A percentile compares a stretch with the other conserved stretches of the same genome.
Evolutionary conservation across 202 grass and related monocot species (phyloP).

Genomic region (Zizania palustris): DNA sequence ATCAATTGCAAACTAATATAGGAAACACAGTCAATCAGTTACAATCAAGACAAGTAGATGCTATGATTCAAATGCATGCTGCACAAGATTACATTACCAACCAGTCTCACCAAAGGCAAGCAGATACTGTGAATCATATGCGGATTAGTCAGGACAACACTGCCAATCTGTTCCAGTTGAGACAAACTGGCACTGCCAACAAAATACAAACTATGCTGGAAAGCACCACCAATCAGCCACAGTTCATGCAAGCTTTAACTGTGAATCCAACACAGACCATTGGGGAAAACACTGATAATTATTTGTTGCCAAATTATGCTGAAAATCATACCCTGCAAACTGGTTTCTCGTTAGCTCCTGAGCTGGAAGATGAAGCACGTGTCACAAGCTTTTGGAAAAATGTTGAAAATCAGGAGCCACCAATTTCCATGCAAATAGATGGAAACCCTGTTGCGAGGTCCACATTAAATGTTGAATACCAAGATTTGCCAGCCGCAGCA

Average conservation of each 20-base stretch:
- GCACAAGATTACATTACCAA: conserved; percentile 23
- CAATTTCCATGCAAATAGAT: conserved; percentile 33
- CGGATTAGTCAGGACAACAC: conserved; percentile 8
- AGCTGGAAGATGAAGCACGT: conserved; percentile 30
- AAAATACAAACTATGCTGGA: conserved; percentile 22
- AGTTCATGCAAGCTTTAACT: conserved; percentile 24
- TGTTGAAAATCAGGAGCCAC: conserved; percentile 36
- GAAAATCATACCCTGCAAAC: conserved; percentile 33
- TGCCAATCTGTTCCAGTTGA: conserved; percentile 32
- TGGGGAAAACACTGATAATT: conserved; percentile 33
- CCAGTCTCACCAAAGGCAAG: conserved; percentile 20
- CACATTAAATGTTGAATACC: conserved; percentile 22
- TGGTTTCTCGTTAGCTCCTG: conserved; percentile 36
- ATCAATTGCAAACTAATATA: conserved; percentile 14
- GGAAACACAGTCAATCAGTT: conserved; percentile 20
- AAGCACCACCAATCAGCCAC: conserved; percentile 9
- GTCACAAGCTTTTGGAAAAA: conserved; percentile 24
- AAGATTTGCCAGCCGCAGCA: conserved; percentile 20
- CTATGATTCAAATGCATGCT: neutral
- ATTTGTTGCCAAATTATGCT: conserved; percentile 44
- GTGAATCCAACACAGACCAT: conserved; percentile 32
- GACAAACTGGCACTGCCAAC: conserved; percentile 20
- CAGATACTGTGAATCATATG: conserved; percentile 18
- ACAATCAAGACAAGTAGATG: neutral
- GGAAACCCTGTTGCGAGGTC: conserved; percentile 14